Evolutionary conservation across 2,329 filamentous ascomycete genomes (phyloP), one percentile per base, ranked within the genome.

Genomic region (Gnomoniopsis smithogilvyi): DNA sequence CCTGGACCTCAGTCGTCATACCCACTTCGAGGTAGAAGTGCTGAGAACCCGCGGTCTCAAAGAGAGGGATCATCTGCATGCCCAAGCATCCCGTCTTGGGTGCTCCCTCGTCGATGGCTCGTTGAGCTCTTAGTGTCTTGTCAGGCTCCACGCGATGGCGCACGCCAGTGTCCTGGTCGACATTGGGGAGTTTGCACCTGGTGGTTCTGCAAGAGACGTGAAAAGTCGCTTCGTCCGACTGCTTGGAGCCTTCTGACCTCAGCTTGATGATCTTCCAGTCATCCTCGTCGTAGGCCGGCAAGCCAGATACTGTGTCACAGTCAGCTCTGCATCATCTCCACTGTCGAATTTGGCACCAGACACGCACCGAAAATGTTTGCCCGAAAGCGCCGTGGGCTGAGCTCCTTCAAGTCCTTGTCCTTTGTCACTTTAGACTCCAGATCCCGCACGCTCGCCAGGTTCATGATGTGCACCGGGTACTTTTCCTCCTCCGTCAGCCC

Each of bases 391-490:
- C 81, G 74, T 10, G 83, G 81, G 58, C 88, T 84, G 0, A 92
- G 76, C 30, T 78, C 73, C 30, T 78, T 76, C 19, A 81, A 68
- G 7, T 67, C 67, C 24, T 78, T 73, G 52, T 79, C 78, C 64
- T 79, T 80, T 1, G 80, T 19, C 8, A 90, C 78, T 50, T 82
- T 75, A 2, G 76, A 72, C 60, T 86, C 83, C 26, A 90, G 78
- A 51, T 85, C 80, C 51, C 81, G 80, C 22, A 91, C 76, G 63
- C 85, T 89, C 49, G 80, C 79, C 19, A 91, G 70, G 64, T 84
- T 90, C 54, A 91, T 73, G 46, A 92, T 73, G 64, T 90, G 86
- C 17, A 92, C 74, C 1, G 89, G 88, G 68, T 89, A 91, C 83
- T 88, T 49, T 22, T 45, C 46, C 41, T 21, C 33, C 10, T n/a